phyloP scores from a whole-genome alignment of 345 rosid genomes.

The Luvunga scandens region DNA sequence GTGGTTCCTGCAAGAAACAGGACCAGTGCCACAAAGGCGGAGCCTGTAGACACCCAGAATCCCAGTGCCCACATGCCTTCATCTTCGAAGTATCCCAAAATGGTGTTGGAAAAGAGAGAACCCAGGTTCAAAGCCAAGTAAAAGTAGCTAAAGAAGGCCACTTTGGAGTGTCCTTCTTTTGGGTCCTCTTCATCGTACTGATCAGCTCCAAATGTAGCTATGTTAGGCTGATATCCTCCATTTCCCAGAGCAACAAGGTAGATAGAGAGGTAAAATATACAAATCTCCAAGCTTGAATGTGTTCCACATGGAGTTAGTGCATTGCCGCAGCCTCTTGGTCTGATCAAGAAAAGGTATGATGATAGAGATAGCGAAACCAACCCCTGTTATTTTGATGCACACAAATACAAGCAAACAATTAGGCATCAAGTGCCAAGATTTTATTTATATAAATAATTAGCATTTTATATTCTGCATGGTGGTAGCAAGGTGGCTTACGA shows the following conservation, averaged over 20 bases:
- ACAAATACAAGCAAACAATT: not conserved
- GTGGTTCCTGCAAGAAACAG: constrained; percentile 74
- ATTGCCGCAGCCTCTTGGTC: constrained; percentile 85
- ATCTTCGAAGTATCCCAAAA: constrained; percentile 87
- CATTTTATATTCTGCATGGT: not conserved
- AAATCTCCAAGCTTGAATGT: constrained; percentile 66
- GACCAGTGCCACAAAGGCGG: constrained; percentile 72
- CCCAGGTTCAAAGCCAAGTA: constrained; percentile 93
- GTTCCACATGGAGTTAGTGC: constrained; percentile 61
- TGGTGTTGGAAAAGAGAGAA: constrained; percentile 92
- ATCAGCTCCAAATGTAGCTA: constrained; percentile 95
- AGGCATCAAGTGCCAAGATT: not conserved
- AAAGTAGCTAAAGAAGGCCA: constrained; percentile 95
- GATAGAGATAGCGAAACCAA: constrained; percentile 68
- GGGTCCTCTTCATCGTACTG: constrained; percentile 94
- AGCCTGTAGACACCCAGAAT: constrained; percentile 88
- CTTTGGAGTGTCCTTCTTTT: constrained; percentile 78
- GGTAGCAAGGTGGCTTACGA: constrained; percentile 45
- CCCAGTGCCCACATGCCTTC: constrained; percentile 95
- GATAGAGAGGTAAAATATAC: constrained; percentile 80
- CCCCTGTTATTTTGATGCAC: constrained; percentile 50
- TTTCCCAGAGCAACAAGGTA: constrained; percentile 89
- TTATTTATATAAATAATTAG: not conserved
- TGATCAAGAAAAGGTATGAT: constrained; percentile 65
- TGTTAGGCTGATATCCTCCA: constrained; percentile 98